phyloP scores from a whole-genome alignment of 2,329 filamentous ascomycete species.

The Diaporthe vaccinii region DNA sequence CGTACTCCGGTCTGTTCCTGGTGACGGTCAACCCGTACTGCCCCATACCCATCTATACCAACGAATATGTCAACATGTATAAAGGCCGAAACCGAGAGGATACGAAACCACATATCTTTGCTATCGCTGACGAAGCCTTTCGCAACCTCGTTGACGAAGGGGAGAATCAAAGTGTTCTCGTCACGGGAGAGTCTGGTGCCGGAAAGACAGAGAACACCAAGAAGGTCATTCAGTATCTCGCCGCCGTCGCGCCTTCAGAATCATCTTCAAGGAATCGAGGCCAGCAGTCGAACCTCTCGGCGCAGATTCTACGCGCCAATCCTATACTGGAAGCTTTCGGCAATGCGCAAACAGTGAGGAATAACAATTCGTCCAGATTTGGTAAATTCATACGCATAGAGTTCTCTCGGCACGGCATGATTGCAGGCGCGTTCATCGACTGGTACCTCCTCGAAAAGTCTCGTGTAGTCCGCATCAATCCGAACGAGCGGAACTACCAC shows the following conservation, averaged over 20 bases:
- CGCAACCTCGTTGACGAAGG: constrained; percentile 95
- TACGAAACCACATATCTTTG: constrained; percentile 96
- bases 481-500: constrained; percentile 94
- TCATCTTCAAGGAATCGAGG: constrained; percentile 73
- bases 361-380: constrained; percentile 98
- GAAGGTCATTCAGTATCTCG: constrained; percentile 98
- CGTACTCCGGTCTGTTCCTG: constrained; percentile 96
- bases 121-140: constrained; percentile 97
- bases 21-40: constrained; percentile 99
- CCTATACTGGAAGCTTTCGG: constrained; percentile 98
- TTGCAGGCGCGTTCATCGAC: constrained; percentile 96
- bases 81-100: constrained; percentile 92
- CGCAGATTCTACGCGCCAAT: constrained; percentile 96
- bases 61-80: constrained; percentile 99
- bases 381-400: constrained; percentile 99
- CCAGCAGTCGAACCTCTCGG: constrained; percentile 86
- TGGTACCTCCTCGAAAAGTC: constrained; percentile 99
- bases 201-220: constrained; percentile 99
- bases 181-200: constrained; percentile 97
- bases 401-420: constrained; percentile 88
- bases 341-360: constrained; percentile 96
- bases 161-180: constrained; percentile 95
- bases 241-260: constrained; percentile 90
- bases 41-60: constrained; percentile 91
- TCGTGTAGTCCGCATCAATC: constrained; percentile 90